A percentile compares a stretch with the other conserved stretches of the same genome.
These are phyloP conservation scores for Petunia secreta DNA, from an alignment of 257 asterid genomes.

Conservation along the genomic window DNA sequence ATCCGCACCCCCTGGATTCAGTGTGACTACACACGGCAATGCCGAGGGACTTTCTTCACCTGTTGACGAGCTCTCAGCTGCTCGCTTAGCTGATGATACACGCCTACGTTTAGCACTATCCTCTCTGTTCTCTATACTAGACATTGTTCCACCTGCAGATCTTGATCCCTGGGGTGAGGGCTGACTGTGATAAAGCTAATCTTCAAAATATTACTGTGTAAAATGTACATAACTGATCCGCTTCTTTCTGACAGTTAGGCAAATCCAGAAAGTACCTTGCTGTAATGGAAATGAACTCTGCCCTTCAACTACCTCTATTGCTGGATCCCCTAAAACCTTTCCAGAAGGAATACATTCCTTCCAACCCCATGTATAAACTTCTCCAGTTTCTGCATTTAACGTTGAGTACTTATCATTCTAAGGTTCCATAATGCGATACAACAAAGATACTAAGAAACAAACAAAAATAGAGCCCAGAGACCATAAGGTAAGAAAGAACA, in stretches of 20 bases:
- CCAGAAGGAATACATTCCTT: conserved; percentile 98
- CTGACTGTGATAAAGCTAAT: conserved; percentile 64
- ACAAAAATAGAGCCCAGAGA: background rate
- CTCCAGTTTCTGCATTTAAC: conserved; percentile 69
- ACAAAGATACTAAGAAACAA: background rate
- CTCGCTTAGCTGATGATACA: conserved; percentile 68
- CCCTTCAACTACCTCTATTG: conserved; percentile 51
- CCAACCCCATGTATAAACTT: conserved; percentile 99
- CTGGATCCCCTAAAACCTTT: conserved; percentile 64
- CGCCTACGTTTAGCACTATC: conserved; percentile 84
- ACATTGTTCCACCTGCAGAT: conserved; percentile 49
- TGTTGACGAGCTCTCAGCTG: conserved; percentile 76
- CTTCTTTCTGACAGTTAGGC: conserved; percentile 37
- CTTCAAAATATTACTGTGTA: conserved; percentile 49
- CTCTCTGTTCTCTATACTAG: conserved; percentile 57
- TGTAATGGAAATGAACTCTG: conserved; percentile 54
- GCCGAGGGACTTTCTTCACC: conserved; percentile 83
- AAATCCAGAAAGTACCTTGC: conserved; percentile 59
- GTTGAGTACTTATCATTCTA: conserved; percentile 26
- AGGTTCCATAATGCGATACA: conserved; percentile 5
- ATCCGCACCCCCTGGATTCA: conserved; percentile 81
- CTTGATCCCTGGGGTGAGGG: conserved; percentile 76
- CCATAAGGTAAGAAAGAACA: background rate
- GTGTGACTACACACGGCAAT: conserved; percentile 82
- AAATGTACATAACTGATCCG: conserved; percentile 37